Conservation (phyloP, 2,329 filamentous ascomycete species). For the Alternaria postmessia region DNA sequence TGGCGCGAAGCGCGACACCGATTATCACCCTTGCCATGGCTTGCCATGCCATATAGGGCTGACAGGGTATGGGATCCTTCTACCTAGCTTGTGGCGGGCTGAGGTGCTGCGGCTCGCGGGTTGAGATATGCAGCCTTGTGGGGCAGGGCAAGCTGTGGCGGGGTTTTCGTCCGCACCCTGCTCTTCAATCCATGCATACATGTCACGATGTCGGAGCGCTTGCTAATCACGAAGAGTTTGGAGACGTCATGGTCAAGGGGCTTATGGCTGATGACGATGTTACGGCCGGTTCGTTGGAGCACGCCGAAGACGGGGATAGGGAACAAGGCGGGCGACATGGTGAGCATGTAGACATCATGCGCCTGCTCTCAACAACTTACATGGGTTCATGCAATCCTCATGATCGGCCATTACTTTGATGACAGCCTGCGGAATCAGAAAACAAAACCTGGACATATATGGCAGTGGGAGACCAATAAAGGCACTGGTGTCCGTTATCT, state of each 20-base stretch:
- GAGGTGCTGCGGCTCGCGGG: background rate
- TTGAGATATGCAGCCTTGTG: background rate
- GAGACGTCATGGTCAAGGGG: background rate
- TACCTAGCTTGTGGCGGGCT: background rate
- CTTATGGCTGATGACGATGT: background rate
- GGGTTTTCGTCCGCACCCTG: background rate
- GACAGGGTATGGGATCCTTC: background rate
- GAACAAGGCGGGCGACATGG: background rate
- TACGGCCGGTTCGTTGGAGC: background rate
- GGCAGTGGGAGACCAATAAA: background rate
- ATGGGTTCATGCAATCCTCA: background rate
- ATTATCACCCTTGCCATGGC: background rate
- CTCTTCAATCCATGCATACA: background rate
- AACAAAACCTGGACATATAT: background rate
- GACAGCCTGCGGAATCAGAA: background rate
- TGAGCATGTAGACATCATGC: background rate
- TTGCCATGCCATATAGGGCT: conserved; percentile 7
- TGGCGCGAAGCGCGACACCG: background rate
- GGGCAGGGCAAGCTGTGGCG: background rate
- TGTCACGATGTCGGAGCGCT: background rate
- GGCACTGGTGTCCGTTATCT: background rate
- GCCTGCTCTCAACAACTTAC: background rate
- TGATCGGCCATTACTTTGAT: background rate
- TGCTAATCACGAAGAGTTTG: background rate
- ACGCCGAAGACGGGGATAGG: background rate